A percentile compares a stretch with the other conserved stretches of the same genome.
Evolutionary conservation across 345 rosid species (phyloP).

Genomic region (Melaleuca quinquenervia): DNA sequence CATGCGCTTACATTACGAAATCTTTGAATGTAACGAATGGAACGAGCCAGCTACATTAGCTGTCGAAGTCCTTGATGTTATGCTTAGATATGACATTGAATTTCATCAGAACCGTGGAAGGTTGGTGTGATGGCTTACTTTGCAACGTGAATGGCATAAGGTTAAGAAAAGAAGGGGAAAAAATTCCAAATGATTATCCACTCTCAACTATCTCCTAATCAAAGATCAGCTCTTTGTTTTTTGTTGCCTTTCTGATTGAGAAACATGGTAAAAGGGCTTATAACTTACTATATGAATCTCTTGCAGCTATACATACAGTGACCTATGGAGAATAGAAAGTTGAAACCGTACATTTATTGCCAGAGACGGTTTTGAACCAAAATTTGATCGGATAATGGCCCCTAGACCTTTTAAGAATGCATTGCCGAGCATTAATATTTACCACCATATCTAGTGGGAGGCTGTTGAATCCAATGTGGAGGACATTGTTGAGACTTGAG

Average conservation of each 20-base stretch:
- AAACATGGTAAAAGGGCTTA: not conserved
- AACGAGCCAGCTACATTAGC: not conserved
- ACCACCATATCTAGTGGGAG: not conserved
- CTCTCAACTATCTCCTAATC: not conserved
- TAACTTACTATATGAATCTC: not conserved
- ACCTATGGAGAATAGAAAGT: not conserved
- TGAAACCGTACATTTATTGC: not conserved
- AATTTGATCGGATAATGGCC: not conserved
- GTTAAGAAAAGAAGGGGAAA: not conserved
- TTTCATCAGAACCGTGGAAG: not conserved
- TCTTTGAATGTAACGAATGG: not conserved
- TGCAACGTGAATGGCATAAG: not conserved
- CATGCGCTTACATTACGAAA: not conserved
- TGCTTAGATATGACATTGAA: not conserved
- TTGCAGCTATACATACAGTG: not conserved
- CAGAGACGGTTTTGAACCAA: not conserved
- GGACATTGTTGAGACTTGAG: not conserved
- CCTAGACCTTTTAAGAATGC: not conserved
- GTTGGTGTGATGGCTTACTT: not conserved
- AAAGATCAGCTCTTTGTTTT: not conserved
- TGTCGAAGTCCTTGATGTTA: not conserved
- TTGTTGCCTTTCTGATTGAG: not conserved
- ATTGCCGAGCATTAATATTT: not conserved
- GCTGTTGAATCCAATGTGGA: not conserved
- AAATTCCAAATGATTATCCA: not conserved